Evolutionary conservation across 352 stramenopile genomes (phyloP).

Genomic region (Stramenopiles sp.): DNA sequence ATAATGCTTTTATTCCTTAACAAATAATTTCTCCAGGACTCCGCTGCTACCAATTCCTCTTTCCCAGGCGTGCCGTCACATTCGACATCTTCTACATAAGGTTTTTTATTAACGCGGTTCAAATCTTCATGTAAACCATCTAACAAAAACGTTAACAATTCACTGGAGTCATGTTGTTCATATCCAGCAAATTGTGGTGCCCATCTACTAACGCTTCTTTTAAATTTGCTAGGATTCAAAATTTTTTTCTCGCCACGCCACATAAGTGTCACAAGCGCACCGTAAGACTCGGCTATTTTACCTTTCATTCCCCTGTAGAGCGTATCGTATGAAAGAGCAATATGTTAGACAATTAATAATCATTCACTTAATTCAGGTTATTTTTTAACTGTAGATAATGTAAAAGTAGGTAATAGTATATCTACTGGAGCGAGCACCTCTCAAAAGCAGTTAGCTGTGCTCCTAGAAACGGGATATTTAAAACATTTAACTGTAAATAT

Average conservation of each 20-base stretch:
- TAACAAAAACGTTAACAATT: slow-evolving; percentile 63
- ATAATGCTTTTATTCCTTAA: slow-evolving; percentile 66
- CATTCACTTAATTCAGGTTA: too few relatives aligned
- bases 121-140: slow-evolving; percentile 61
- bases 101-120: slow-evolving; percentile 42
- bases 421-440: too few relatives aligned
- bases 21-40: neutral
- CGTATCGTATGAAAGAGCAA: too few relatives aligned
- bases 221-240: neutral
- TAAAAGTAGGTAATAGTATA: too few relatives aligned
- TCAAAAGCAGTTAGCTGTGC: too few relatives aligned
- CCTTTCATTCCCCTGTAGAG: too few relatives aligned
- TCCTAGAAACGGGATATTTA: too few relatives aligned
- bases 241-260: neutral
- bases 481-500: too few relatives aligned
- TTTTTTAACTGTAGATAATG: too few relatives aligned
- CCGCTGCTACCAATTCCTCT: neutral
- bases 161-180: slow-evolving; percentile 62
- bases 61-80: neutral
- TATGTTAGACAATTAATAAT: too few relatives aligned
- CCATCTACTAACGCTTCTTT: neutral
- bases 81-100: slow-evolving; percentile 10
- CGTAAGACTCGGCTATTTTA: neutral
- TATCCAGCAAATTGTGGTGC: slow-evolving; percentile 21
- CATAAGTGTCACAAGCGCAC: neutral